Conservation (phyloP, 768 basidiomycete species). For the Tricholoma sp. region DNA sequence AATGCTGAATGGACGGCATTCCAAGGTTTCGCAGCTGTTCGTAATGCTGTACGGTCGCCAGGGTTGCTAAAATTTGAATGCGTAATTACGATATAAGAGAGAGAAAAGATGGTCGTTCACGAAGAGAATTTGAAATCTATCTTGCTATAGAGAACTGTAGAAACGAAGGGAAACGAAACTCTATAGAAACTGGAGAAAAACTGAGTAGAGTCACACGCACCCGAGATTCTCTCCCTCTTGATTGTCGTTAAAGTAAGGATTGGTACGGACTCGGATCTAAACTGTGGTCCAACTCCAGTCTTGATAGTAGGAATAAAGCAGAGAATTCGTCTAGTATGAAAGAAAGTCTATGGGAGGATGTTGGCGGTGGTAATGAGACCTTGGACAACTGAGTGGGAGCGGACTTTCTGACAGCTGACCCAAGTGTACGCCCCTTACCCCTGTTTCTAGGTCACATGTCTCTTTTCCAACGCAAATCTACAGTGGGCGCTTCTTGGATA, state of each 20-base stretch:
- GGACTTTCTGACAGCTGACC: slow-evolving; percentile 22
- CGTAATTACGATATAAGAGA: slow-evolving; percentile 9
- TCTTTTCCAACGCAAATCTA: too few relatives aligned
- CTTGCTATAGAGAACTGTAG: slow-evolving; percentile 3
- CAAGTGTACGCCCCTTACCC: slow-evolving; percentile 14
- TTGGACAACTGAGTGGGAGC: slow-evolving; percentile 17
- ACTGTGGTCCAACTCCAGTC: slow-evolving; percentile 6
- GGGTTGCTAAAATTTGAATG: slow-evolving; percentile 9
- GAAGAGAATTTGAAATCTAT: slow-evolving; percentile 4
- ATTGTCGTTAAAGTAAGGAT: slow-evolving; percentile 12
- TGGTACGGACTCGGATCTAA: slow-evolving; percentile 13
- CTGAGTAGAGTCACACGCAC: slow-evolving; percentile 7
- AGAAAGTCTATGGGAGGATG: slow-evolving; percentile 16
- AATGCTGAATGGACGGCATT: slow-evolving; percentile 24
- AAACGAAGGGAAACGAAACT: not conserved
- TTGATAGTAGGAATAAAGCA: slow-evolving; percentile 4
- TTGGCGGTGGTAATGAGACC: slow-evolving; percentile 11
- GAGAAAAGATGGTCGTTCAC: slow-evolving; percentile 6
- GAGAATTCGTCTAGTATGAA: slow-evolving; percentile 14
- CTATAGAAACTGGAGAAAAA: not conserved
- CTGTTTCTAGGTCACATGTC: slow-evolving; percentile 23
- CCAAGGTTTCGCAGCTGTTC: slow-evolving; percentile 17
- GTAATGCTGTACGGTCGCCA: slow-evolving; percentile 20
- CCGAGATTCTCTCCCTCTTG: slow-evolving; percentile 7
- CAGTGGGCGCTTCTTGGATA: too few relatives aligned